These are phyloP conservation scores for Laburnicola sp. DNA, from an alignment of 2,329 filamentous ascomycete genomes.

Conservation along the genomic window DNA sequence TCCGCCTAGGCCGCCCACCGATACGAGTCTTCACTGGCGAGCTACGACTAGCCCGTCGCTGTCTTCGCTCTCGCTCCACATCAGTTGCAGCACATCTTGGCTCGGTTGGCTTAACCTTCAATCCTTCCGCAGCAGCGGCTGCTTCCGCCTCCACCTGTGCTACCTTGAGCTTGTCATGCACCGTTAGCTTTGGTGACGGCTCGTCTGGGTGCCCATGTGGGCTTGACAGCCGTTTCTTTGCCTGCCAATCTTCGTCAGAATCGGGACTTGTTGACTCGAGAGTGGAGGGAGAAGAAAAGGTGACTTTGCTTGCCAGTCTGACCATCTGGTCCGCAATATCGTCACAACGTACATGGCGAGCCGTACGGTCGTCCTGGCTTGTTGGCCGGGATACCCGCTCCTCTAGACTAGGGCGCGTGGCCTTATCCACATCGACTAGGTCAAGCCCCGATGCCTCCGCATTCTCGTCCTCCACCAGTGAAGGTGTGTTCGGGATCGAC, in stretches of 20 bases:
- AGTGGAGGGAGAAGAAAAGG: slow-evolving; percentile 26
- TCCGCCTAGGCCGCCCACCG: slow-evolving; percentile 62
- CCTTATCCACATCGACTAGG: slow-evolving; percentile 25
- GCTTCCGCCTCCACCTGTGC: slow-evolving; percentile 51
- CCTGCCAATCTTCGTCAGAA: slow-evolving; percentile 39
- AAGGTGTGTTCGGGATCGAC: slow-evolving; percentile 40
- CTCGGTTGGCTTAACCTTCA: slow-evolving; percentile 13
- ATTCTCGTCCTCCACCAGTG: slow-evolving; percentile 38
- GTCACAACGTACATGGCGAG: slow-evolving; percentile 45
- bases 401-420: slow-evolving; percentile 19
- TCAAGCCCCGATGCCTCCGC: slow-evolving; percentile 34
- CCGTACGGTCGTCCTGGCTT: slow-evolving; percentile 33
- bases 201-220: slow-evolving; percentile 44
- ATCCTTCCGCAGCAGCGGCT: slow-evolving; percentile 39
- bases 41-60: slow-evolving; percentile 26
- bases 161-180: slow-evolving; percentile 52
- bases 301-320: slow-evolving; percentile 33
- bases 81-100: slow-evolving; percentile 23
- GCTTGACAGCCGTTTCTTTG: slow-evolving; percentile 45
- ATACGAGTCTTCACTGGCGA: slow-evolving; percentile 52
- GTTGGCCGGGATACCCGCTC: slow-evolving; percentile 25
- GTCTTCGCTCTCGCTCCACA: slow-evolving; percentile 24
- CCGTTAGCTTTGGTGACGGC: slow-evolving; percentile 47
- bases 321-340: slow-evolving; percentile 26
- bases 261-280: slow-evolving; percentile 12